phyloP scores from a whole-genome alignment of 2,329 filamentous ascomycete genomes.

The Hortaea sp. region DNA sequence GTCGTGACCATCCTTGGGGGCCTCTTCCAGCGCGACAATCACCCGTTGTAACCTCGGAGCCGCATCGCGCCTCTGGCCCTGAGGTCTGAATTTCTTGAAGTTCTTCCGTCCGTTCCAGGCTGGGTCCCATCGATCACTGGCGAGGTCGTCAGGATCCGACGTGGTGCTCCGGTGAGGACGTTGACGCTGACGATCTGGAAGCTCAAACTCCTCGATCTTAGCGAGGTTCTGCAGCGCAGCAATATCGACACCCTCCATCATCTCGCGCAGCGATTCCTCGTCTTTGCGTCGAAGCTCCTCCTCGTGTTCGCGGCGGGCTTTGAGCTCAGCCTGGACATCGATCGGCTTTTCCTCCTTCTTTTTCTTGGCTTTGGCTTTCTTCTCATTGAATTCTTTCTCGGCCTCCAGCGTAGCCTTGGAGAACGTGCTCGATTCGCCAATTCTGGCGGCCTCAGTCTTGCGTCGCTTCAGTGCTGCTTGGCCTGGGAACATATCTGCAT shows the following conservation, averaged over 20 bases:
- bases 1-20: slow-evolving; percentile 59
- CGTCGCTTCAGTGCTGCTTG: slow-evolving; percentile 71
- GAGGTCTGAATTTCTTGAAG: slow-evolving; percentile 75
- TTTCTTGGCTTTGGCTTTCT: slow-evolving; percentile 12
- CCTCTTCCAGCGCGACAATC: slow-evolving; percentile 63
- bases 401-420: slow-evolving; percentile 8
- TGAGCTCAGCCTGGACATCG: slow-evolving; percentile 58
- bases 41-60: slow-evolving; percentile 42
- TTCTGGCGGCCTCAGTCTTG: slow-evolving; percentile 48
- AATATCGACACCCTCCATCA: slow-evolving; percentile 57
- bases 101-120: slow-evolving; percentile 92
- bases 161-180: slow-evolving; percentile 15
- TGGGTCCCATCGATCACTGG: slow-evolving; percentile 65
- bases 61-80: slow-evolving; percentile 33
- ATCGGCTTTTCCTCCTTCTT: slow-evolving; percentile 34
- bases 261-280: slow-evolving; percentile 50
- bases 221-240: slow-evolving; percentile 63
- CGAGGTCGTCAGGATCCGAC: slow-evolving; percentile 18
- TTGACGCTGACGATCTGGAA: slow-evolving; percentile 35
- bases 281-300: slow-evolving; percentile 50
- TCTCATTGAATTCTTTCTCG: slow-evolving; percentile 3
- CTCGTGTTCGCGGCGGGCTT: slow-evolving; percentile 38
- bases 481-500: slow-evolving; percentile 66
- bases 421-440: slow-evolving; percentile 27
- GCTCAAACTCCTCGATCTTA: slow-evolving; percentile 65